Conservation (phyloP, 1,139 yeast genomes). For the Debaryomyces fabryi region DNA sequence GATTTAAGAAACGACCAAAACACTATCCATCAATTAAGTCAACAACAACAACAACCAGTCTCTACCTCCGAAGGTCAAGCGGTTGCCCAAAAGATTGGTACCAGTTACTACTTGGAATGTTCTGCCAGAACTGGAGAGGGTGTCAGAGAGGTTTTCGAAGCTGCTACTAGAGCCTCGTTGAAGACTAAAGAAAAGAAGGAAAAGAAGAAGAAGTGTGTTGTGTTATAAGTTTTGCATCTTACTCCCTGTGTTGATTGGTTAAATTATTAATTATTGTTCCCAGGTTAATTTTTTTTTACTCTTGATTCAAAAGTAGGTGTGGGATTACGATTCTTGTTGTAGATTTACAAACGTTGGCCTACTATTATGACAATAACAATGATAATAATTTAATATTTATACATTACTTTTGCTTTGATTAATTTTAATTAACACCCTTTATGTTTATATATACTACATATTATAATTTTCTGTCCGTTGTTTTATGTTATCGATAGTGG, state of each 20-base stretch:
- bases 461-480: slow-evolving; percentile 1
- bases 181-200: slow-evolving; percentile 62
- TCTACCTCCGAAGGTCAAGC: slow-evolving; percentile 77
- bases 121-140: slow-evolving; percentile 92
- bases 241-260: slow-evolving; percentile 3
- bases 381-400: slow-evolving; percentile 6
- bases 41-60: slow-evolving; percentile 77
- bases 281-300: slow-evolving; percentile 1
- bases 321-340: neutral
- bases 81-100: slow-evolving; percentile 87
- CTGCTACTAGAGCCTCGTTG: slow-evolving; percentile 88
- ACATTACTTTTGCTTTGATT: slow-evolving; percentile 44
- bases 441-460: slow-evolving; percentile 6
- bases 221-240: slow-evolving; percentile 43
- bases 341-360: neutral
- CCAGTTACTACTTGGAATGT: slow-evolving; percentile 85
- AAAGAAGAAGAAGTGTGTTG: slow-evolving; percentile 60
- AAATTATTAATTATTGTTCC: slow-evolving; percentile 5
- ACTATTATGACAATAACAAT: neutral
- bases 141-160: slow-evolving; percentile 87
- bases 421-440: slow-evolving; percentile 36
- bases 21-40: slow-evolving; percentile 74
- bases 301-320: slow-evolving; percentile 3
- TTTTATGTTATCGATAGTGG: slow-evolving; percentile 8
- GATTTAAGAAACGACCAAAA: slow-evolving; percentile 84